These are phyloP conservation scores for Mortierella antarctica DNA, from an alignment of 192 early-diverging fungal genomes.

Conservation along the genomic window DNA sequence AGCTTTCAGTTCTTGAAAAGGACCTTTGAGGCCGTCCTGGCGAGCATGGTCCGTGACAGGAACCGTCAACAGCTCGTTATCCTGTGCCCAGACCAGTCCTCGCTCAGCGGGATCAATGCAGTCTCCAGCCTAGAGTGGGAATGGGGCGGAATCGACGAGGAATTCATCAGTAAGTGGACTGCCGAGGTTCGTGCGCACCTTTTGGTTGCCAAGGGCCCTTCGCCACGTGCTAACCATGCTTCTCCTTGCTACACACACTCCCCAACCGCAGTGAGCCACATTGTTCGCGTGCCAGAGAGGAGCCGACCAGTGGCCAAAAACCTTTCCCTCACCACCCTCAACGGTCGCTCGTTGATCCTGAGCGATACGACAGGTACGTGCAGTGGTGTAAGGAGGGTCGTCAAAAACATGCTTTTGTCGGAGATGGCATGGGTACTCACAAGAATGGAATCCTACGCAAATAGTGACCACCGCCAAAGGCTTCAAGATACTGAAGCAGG, in stretches of 20 bases:
- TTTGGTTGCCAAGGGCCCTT: neutral
- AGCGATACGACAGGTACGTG: constrained; percentile 43
- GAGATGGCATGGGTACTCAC: no score
- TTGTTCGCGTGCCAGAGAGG: constrained; percentile 35
- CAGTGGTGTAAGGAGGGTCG: no score
- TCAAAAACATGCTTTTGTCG: no score
- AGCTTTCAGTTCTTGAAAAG: constrained; percentile 28
- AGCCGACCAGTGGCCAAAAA: constrained; percentile 30
- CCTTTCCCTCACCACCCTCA: constrained; percentile 22
- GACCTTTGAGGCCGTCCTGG: constrained; percentile 24
- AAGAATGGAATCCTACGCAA: neutral
- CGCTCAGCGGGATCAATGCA: constrained; percentile 29
- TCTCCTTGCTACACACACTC: neutral
- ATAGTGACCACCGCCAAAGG: constrained; percentile 49
- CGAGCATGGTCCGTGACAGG: constrained; percentile 23
- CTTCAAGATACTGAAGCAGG: constrained; percentile 44
- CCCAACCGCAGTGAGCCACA: constrained; percentile 31
- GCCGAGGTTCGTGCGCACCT: neutral
- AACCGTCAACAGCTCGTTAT: constrained; percentile 34
- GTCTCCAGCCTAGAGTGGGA: constrained; percentile 41
- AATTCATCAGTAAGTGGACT: constrained; percentile 33
- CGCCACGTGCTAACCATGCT: neutral
- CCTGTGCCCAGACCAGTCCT: constrained; percentile 37
- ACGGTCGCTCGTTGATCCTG: constrained; percentile 42
- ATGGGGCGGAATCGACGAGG: constrained; percentile 53